Evolutionary conservation across 805 yeast species (phyloP).

Genomic region (Metschnikowia hibisci): DNA sequence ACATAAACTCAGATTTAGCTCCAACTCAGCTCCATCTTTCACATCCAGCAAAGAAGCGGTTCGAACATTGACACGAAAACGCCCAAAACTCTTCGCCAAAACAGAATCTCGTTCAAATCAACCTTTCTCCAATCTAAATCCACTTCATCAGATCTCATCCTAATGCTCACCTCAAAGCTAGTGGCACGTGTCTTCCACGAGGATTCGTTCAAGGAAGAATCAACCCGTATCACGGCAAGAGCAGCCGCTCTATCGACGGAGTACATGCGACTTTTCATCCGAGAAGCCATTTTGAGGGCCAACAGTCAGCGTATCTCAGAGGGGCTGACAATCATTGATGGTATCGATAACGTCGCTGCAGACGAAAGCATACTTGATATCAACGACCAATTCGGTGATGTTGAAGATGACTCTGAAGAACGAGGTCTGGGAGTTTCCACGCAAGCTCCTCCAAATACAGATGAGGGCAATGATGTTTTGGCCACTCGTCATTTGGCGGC

Average conservation of each 20-base stretch:
- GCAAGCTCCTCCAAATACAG: conserved; percentile 12
- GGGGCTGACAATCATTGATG: conserved; percentile 27
- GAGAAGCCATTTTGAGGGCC: conserved; percentile 56
- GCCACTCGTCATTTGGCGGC: conserved; percentile 54
- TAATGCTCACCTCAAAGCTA: conserved; percentile 26
- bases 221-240: conserved; percentile 46
- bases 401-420: conserved; percentile 14
- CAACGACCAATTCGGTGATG: conserved; percentile 10
- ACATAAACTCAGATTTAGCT: too few species aligned
- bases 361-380: conserved; percentile 7
- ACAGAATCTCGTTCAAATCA: not conserved
- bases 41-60: too few species aligned
- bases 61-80: too few species aligned
- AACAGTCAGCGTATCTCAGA: conserved; percentile 47
- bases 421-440: conserved; percentile 16
- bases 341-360: conserved; percentile 27
- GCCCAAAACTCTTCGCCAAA: too few species aligned
- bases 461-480: conserved; percentile 29
- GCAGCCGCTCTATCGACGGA: conserved; percentile 50
- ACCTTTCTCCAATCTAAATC: not conserved
- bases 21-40: too few species aligned
- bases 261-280: conserved; percentile 52
- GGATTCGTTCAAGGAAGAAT: conserved; percentile 42
- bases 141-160: not conserved
- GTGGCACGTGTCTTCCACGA: conserved; percentile 52